Percentiles rank a stretch among this genome's conserved stretches.
Evolutionary conservation across 2,329 filamentous ascomycete species (phyloP).

Genomic region (Fusarium dlaminii): DNA sequence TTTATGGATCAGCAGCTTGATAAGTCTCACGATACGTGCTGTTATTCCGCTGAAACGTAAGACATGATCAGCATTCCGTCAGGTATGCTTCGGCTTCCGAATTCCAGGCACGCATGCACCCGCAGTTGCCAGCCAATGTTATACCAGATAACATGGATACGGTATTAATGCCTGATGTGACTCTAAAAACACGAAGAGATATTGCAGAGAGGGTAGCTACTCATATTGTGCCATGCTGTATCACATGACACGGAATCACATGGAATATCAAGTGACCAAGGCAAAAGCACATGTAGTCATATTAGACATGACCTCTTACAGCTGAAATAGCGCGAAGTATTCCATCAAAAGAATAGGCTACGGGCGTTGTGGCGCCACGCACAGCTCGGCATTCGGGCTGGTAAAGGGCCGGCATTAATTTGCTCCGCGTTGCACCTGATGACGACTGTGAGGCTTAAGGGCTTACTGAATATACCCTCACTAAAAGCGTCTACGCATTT

Average conservation of each 20-base stretch:
- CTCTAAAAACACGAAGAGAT: not conserved
- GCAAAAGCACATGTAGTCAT: fast-evolving
- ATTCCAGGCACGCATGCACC: not conserved
- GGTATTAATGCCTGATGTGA: fast-evolving
- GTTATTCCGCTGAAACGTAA: not conserved
- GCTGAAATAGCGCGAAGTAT: fast-evolving
- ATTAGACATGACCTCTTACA: fast-evolving
- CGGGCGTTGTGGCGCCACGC: not conserved
- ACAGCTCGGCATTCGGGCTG: not conserved
- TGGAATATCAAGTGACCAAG: not conserved
- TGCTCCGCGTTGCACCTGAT: not conserved
- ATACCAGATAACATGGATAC: fast-evolving
- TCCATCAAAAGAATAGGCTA: fast-evolving
- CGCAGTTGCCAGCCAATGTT: not conserved
- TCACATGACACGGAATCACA: not conserved
- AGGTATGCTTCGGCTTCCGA: conserved; percentile 6
- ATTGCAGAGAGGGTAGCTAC: fast-evolving
- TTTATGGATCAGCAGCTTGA: not conserved
- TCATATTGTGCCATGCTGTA: not conserved
- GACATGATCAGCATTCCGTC: not conserved
- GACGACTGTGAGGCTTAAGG: not conserved
- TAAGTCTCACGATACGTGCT: not conserved
- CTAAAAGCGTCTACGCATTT: fast-evolving
- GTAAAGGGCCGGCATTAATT: too few relatives aligned
- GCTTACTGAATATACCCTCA: not conserved